Evolutionary conservation across 2,329 filamentous ascomycete species (phyloP).

Genomic region (Colletotrichum horii): DNA sequence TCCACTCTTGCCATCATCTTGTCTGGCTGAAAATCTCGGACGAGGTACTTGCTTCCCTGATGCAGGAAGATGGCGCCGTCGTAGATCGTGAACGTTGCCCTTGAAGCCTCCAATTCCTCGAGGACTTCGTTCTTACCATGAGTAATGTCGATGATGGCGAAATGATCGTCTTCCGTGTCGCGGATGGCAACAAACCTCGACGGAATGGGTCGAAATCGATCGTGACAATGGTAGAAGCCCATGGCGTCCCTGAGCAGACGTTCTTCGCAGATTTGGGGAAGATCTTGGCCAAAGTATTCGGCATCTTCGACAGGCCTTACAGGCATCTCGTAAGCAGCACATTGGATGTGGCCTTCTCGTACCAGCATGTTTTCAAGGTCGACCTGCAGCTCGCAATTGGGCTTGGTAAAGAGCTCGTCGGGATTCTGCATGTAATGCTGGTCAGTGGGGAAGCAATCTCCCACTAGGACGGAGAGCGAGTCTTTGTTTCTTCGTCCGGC

Average conservation of each 20-base stretch:
- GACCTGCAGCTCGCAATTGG: constrained; percentile 87
- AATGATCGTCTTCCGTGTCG: constrained; percentile 88
- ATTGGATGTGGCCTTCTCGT: constrained; percentile 92
- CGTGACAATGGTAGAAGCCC: constrained; percentile 90
- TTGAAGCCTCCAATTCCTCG: constrained; percentile 93
- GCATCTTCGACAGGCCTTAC: constrained; percentile 79
- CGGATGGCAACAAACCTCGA: constrained; percentile 86
- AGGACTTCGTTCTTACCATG: constrained; percentile 83
- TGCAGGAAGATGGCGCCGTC: constrained; percentile 97
- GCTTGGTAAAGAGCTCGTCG: constrained; percentile 89
- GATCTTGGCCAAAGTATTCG: constrained; percentile 78
- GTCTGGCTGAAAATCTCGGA: constrained; percentile 86
- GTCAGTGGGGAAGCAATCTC: constrained; percentile 88
- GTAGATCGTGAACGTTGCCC: constrained; percentile 96
- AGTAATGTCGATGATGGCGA: constrained; percentile 89
- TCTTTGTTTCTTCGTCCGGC: constrained; percentile 93
- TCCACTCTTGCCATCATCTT: constrained; percentile 85
- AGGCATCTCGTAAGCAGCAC: constrained; percentile 93
- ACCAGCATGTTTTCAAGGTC: constrained; percentile 93
- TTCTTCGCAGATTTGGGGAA: constrained; percentile 74
- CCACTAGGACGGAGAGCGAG: constrained; percentile 87
- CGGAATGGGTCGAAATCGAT: constrained; percentile 84
- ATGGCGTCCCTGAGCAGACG: constrained; percentile 75
- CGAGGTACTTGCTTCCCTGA: constrained; percentile 90
- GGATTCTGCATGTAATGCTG: constrained; percentile 98